phyloP scores from a whole-genome alignment of 2,329 filamentous ascomycete species.

The Aspergillus pseudonomiae region DNA sequence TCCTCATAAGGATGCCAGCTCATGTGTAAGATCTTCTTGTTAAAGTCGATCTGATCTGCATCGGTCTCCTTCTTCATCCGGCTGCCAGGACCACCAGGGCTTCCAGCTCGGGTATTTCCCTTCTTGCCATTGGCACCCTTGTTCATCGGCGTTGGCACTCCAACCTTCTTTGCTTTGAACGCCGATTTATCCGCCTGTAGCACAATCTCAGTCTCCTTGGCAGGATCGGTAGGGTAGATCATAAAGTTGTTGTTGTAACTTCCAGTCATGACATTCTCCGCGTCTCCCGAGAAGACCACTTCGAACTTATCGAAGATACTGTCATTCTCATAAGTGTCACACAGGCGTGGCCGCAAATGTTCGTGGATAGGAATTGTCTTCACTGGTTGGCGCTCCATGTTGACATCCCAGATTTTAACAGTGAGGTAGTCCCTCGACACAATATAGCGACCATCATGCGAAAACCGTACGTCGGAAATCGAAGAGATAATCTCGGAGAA shows the following conservation, averaged over 20 bases:
- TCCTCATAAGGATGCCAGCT: conserved; percentile 99
- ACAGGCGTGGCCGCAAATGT: conserved; percentile 88
- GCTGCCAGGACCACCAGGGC: conserved; percentile 83
- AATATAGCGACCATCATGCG: conserved; percentile 93
- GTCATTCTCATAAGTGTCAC: conserved; percentile 98
- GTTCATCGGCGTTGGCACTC: conserved; percentile 96
- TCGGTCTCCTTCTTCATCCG: conserved; percentile 99
- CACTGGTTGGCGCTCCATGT: conserved; percentile 95
- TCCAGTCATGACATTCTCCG: conserved; percentile 99
- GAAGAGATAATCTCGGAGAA: conserved; percentile 99
- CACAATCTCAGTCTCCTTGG: conserved; percentile 96
- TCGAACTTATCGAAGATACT: conserved; percentile 99
- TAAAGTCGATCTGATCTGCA: conserved; percentile 98
- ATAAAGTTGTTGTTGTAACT: conserved; percentile 99
- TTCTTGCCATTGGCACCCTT: conserved; percentile 74
- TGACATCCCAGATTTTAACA: conserved; percentile 99
- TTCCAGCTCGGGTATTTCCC: conserved; percentile 81
- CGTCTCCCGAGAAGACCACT: conserved; percentile 96
- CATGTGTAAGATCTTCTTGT: conserved; percentile 99
- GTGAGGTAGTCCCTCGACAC: conserved; percentile 97
- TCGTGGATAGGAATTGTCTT: conserved; percentile 99
- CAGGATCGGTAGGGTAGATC: conserved; percentile 97
- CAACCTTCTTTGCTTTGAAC: conserved; percentile 99
- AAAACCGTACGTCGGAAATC: conserved; percentile 98
- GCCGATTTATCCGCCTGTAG: conserved; percentile 97